phyloP scores from a whole-genome alignment of 768 basidiomycete species.

The Phaeolepiota aurea region DNA sequence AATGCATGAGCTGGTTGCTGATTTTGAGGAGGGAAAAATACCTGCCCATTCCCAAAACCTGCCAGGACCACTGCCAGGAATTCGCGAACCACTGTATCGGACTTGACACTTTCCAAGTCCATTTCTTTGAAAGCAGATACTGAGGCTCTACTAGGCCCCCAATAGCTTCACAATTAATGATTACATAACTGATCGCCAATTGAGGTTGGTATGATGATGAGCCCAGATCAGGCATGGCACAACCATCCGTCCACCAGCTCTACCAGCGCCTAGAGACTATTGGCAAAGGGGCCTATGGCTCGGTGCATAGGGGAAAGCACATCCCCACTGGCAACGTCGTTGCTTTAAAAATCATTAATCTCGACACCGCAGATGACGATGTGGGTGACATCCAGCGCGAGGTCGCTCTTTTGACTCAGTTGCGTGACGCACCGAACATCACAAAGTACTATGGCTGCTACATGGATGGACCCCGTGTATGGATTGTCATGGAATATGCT shows the following conservation, averaged over 20 bases:
- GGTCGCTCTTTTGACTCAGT: constrained; percentile 84
- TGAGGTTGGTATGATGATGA: too few relatives aligned
- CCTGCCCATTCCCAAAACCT: constrained; percentile 89
- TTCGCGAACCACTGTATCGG: constrained; percentile 53
- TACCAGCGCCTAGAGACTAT: constrained; percentile 86
- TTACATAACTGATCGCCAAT: too few relatives aligned
- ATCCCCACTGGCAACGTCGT: constrained; percentile 81
- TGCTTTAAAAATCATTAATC: constrained; percentile 97
- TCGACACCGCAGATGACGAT: constrained; percentile 95
- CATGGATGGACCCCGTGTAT: constrained; percentile 90
- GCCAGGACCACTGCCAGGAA: constrained; percentile 86
- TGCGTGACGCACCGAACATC: constrained; percentile 84
- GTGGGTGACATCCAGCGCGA: constrained; percentile 95
- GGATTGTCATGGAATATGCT: constrained; percentile 99
- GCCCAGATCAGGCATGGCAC: too few relatives aligned
- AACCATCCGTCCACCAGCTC: constrained; percentile 17
- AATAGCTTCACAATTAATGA: too few relatives aligned
- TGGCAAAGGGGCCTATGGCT: constrained; percentile 93
- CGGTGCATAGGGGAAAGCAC: constrained; percentile 88
- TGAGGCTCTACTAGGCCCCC: too few relatives aligned
- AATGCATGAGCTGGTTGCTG: constrained; percentile 5
- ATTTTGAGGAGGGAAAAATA: constrained; percentile 3
- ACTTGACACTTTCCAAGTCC: constrained; percentile 55
- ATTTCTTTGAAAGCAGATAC: constrained; percentile 22
- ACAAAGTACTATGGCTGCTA: constrained; percentile 97